Evolutionary conservation across 192 early-diverging fungal species (phyloP).

Genomic region (Chytriomyces confervae): DNA sequence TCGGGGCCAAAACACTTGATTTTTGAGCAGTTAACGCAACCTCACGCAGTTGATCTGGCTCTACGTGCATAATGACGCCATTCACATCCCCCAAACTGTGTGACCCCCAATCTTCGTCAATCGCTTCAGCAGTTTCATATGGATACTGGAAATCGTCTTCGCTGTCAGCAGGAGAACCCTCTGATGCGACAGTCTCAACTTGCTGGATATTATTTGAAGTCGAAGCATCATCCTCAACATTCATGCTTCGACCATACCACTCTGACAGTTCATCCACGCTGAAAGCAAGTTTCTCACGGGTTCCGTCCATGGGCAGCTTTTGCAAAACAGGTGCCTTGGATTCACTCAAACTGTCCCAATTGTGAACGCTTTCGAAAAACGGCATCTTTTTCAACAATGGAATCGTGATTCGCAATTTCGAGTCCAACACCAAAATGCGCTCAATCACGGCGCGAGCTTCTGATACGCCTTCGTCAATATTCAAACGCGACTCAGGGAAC

Average conservation of each 20-base stretch:
- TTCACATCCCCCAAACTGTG: neutral
- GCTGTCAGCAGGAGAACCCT: neutral
- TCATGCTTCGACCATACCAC: slow-evolving; percentile 25
- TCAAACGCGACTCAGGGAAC: slow-evolving; percentile 63
- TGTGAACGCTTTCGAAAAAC: slow-evolving; percentile 74
- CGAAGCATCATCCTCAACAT: neutral
- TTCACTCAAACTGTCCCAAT: slow-evolving; percentile 58
- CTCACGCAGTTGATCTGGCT: slow-evolving; percentile 12
- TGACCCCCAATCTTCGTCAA: neutral
- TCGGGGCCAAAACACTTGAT: slow-evolving; percentile 40
- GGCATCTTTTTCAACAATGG: slow-evolving; percentile 71
- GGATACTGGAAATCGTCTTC: slow-evolving; percentile 15
- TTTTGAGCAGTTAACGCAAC: slow-evolving; percentile 37
- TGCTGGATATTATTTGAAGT: neutral
- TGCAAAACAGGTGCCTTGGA: neutral
- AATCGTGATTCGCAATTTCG: slow-evolving; percentile 55
- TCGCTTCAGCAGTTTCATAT: slow-evolving; percentile 12
- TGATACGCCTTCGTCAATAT: slow-evolving; percentile 60
- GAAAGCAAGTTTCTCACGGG: neutral
- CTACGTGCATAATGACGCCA: slow-evolving; percentile 16
- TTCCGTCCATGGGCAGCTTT: neutral
- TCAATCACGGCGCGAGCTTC: slow-evolving; percentile 78
- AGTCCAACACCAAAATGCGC: slow-evolving; percentile 74
- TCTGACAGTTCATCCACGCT: slow-evolving; percentile 13
- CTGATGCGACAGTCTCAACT: neutral